Base-by-base conservation (phyloP, 2,329 filamentous ascomycete species). In the Apiospora kogelbergensis region DNA sequence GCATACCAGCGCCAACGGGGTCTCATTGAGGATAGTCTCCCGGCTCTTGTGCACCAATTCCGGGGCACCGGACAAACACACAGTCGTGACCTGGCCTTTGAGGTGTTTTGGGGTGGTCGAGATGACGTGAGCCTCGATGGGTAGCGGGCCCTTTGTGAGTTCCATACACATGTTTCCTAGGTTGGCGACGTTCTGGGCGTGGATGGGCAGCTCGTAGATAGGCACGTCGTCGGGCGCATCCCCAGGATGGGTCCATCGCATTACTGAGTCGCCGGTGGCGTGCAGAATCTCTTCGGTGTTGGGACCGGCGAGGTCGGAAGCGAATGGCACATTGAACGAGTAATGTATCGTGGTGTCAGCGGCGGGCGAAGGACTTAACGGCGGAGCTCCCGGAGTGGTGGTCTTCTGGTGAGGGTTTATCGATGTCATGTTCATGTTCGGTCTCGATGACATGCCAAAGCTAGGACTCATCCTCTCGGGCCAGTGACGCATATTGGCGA, bases 261-360 rank as follows among this genome's bases (percentile, higher is more conserved):
- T 88, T 73, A 97, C 90, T 70, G 95, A 95, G 74, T 94, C 93
- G 69, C 90, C 89, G 72, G 93, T 97, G 72, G 95, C 94, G 82
- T 98, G 95, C 71, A 98, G 88, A 76, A 99, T 93, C 81, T 98
- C 95, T 81, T 98, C 94, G 74, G 92, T 92, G 77, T 98, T 94
- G 72, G 96, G 96, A 42, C 96, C 96, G 72, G 93, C 89, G 71
- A 99, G 90, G 76, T 95, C 95, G 72, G 93, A 97, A 74, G 94
- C 91, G 82, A 98, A 98, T 71, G 96, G 96, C 65, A 99, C 92
- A 79, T 98, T 98, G 90, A 99, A 98, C 73, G 94, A 95, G 80
- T 97, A 91, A 81, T 97, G 94, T 81, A 98, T 93, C 73, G 90
- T 90, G 67, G 91, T 86, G 79, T 95, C 92, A 78, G 91, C 87